Conservation (phyloP, 306 rosid genomes). For the Sphenostylis stenocarpa region DNA sequence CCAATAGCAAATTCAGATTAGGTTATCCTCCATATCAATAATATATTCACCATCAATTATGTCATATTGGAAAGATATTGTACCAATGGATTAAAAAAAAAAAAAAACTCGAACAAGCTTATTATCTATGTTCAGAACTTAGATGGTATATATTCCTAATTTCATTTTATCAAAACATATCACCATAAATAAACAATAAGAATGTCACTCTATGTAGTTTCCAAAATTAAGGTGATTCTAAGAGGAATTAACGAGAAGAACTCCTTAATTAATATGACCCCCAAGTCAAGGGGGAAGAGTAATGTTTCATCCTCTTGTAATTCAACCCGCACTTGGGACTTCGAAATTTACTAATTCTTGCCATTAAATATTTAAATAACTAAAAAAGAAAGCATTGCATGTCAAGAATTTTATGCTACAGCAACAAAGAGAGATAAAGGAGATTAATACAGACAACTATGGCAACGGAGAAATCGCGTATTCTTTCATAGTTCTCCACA, state of each 20-base stretch:
- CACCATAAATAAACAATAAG: not conserved
- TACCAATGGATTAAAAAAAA: slow-evolving; percentile 13
- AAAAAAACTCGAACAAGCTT: not conserved
- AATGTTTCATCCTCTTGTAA: not conserved
- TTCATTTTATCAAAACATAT: slow-evolving; percentile 3
- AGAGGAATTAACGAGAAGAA: not conserved
- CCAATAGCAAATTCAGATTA: not conserved
- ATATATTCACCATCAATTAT: not conserved
- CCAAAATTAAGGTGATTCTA: not conserved
- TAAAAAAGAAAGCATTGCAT: not conserved
- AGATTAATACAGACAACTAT: slow-evolving; percentile 85
- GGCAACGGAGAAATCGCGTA: slow-evolving; percentile 93
- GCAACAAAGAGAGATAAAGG: slow-evolving; percentile 35
- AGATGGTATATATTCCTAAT: not conserved
- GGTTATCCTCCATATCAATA: not conserved
- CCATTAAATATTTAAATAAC: not conserved
- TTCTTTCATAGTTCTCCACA: slow-evolving; percentile 89
- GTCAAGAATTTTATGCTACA: not conserved
- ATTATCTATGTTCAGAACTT: not conserved
- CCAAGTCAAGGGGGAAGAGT: not conserved
- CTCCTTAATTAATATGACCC: not conserved
- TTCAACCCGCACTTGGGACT: slow-evolving; percentile 10
- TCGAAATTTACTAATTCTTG: not conserved
- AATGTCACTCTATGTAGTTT: not conserved
- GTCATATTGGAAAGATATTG: not conserved